Evolutionary conservation across 139 green algal genomes (phyloP).

Genomic region (Closterium sp.): DNA sequence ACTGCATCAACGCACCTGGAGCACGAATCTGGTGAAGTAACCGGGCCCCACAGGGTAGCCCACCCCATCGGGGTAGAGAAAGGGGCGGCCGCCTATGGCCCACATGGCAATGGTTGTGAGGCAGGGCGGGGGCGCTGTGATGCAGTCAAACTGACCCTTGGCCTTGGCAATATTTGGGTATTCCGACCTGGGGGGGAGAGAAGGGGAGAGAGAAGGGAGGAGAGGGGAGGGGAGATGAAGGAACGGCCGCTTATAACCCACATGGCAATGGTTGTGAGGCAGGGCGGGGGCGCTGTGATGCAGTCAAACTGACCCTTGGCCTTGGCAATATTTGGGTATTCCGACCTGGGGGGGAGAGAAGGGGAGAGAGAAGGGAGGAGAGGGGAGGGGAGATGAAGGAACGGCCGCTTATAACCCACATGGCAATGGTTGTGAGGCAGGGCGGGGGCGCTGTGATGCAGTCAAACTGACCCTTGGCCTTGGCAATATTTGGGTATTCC

Average conservation of each 20-base stretch:
- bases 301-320: neutral
- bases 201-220: too few relatives aligned
- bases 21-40: neutral
- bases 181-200: neutral
- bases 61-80: neutral
- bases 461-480: neutral
- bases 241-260: neutral
- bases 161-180: neutral
- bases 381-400: neutral
- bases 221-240: neutral
- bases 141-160: neutral
- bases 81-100: neutral
- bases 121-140: neutral
- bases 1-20: neutral
- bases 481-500: neutral
- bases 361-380: neutral
- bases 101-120: neutral
- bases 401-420: neutral
- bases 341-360: neutral
- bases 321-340: neutral
- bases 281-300: neutral
- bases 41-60: neutral
- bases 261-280: neutral
- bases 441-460: neutral
- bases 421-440: neutral